phyloP scores from a whole-genome alignment of 306 rosid genomes.

The Cucumis cinereus region DNA sequence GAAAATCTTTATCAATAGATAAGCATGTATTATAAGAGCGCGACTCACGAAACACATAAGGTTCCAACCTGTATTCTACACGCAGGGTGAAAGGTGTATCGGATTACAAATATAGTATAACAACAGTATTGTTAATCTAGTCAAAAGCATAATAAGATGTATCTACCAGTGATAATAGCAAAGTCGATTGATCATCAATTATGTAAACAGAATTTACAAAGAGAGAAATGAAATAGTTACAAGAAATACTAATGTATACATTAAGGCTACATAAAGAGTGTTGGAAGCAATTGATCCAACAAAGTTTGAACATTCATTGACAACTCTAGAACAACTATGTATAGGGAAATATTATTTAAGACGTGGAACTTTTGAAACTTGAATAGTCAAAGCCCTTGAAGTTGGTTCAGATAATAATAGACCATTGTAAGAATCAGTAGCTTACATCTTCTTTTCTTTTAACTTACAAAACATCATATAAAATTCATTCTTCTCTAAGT shows the following conservation, averaged over 20 bases:
- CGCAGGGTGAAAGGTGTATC: neutral
- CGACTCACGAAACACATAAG: neutral
- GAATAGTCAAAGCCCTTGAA: neutral
- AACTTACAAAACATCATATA: conserved; percentile 18
- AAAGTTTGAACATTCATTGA: neutral
- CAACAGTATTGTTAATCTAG: neutral
- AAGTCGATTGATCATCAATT: neutral
- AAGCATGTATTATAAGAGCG: neutral
- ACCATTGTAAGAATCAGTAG: conserved; percentile 15
- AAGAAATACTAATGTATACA: neutral
- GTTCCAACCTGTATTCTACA: neutral
- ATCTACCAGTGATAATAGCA: neutral
- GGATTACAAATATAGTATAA: neutral
- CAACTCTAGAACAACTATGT: neutral
- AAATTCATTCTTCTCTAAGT: conserved; percentile 8
- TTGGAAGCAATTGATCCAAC: conserved; percentile 5
- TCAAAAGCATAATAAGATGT: neutral
- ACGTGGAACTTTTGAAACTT: neutral
- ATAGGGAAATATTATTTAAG: neutral
- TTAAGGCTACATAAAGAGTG: neutral
- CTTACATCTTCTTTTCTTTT: conserved; percentile 16
- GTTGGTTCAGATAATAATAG: neutral
- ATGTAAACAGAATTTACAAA: too few relatives aligned
- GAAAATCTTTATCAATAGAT: neutral
- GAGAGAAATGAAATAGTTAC: neutral